A percentile compares a stretch with the other conserved stretches of the same genome.
These are phyloP conservation scores for Fonsecaea monophora DNA, from an alignment of 2,329 filamentous ascomycete species.

Conservation along the genomic window DNA sequence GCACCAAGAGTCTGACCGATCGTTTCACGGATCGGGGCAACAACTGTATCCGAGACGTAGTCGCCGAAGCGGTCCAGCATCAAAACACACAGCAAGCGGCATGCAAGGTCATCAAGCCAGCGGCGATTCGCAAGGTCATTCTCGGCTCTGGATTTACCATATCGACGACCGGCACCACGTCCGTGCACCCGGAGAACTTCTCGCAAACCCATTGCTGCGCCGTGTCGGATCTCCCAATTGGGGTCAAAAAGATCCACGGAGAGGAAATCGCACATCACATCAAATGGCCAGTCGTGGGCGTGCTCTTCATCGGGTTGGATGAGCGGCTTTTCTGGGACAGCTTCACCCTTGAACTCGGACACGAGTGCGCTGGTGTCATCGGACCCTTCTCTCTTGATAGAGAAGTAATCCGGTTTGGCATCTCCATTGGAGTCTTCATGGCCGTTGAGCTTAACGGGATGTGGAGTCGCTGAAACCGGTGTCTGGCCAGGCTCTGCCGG, in stretches of 20 bases:
- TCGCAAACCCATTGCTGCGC: constrained; percentile 91
- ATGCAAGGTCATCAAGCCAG: constrained; percentile 96
- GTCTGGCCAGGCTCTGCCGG: constrained; percentile 66
- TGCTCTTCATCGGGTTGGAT: constrained; percentile 79
- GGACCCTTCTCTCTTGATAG: constrained; percentile 76
- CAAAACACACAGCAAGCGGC: constrained; percentile 90
- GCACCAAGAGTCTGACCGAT: constrained; percentile 93
- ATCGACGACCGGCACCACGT: constrained; percentile 78
- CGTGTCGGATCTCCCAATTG: constrained; percentile 94
- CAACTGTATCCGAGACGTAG: constrained; percentile 95
- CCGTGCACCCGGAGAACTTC: constrained; percentile 94
- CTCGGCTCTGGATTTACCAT: constrained; percentile 71
- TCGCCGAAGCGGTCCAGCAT: constrained; percentile 98
- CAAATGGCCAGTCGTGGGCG: constrained; percentile 90
- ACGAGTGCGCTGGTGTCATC: constrained; percentile 94
- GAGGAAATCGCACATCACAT: constrained; percentile 90
- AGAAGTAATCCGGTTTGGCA: constrained; percentile 84
- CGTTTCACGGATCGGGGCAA: constrained; percentile 93
- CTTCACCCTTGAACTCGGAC: constrained; percentile 89
- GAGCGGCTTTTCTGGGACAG: constrained; percentile 81
- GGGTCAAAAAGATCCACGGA: constrained; percentile 92
- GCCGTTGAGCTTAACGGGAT: constrained; percentile 66
- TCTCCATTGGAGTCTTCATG: constrained; percentile 65
- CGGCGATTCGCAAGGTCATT: constrained; percentile 80
- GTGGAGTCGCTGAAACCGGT: constrained; percentile 58